Conservation (phyloP, 148 eudicot genomes). For the Linanthus parryae region DNA sequence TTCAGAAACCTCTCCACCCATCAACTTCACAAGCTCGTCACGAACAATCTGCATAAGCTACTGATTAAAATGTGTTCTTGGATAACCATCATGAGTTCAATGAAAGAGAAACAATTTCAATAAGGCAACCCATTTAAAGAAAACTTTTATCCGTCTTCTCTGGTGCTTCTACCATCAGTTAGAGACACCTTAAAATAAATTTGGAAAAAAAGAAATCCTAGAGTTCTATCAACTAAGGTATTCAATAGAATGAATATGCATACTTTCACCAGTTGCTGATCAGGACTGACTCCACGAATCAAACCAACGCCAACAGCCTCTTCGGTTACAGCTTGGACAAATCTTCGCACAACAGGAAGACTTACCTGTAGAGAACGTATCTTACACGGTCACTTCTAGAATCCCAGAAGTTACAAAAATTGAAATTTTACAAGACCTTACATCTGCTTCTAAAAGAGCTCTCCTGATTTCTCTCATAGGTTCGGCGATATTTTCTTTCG, state of each 20-base stretch:
- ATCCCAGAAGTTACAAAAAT: not conserved
- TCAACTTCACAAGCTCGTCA: slow-evolving; percentile 84
- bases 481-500: slow-evolving; percentile 91
- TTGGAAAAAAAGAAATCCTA: no score
- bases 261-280: slow-evolving; percentile 99
- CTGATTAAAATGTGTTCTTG: no score
- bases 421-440: slow-evolving; percentile 23
- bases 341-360: slow-evolving; percentile 95
- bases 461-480: slow-evolving; percentile 97
- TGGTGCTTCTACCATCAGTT: no score
- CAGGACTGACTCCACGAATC: slow-evolving; percentile 84
- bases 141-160: no score
- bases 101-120: no score
- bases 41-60: slow-evolving; percentile 77
- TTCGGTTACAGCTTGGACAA: slow-evolving; percentile 86
- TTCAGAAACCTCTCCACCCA: slow-evolving; percentile 98
- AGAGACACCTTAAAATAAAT: no score
- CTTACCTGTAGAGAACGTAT: slow-evolving; percentile 86
- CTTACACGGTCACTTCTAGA: not conserved
- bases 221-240: no score
- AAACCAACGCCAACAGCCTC: slow-evolving; percentile 88
- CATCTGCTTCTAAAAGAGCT: slow-evolving; percentile 98
- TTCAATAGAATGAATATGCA: slow-evolving; percentile 7
- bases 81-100: no score
- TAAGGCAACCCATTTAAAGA: no score